These are phyloP conservation scores for Selaginella moellendorffii DNA, from an alignment of 75 land plant genomes.

Conservation along the genomic window DNA sequence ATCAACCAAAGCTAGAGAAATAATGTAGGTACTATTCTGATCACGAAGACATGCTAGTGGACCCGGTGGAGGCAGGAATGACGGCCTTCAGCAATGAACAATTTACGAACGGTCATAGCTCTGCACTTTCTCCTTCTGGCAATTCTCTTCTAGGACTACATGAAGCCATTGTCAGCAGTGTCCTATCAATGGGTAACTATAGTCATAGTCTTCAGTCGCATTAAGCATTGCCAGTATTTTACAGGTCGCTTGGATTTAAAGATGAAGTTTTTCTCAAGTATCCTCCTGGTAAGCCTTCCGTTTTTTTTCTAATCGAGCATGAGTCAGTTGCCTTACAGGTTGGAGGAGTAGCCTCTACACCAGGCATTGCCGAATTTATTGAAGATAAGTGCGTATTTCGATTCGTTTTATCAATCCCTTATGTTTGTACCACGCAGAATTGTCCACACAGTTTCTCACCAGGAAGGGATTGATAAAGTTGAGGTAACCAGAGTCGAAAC, in stretches of 20 bases:
- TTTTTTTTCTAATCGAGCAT: background rate
- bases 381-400: constrained; percentile 99
- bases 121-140: background rate
- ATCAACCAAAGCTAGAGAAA: background rate
- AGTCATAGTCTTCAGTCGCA: background rate
- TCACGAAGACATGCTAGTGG: constrained; percentile 17
- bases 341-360: constrained; percentile 76
- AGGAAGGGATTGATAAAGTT: constrained; percentile 84
- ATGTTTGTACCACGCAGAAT: constrained; percentile 72
- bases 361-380: constrained; percentile 57
- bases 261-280: constrained; percentile 74
- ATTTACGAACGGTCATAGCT: background rate
- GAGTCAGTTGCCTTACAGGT: constrained; percentile 24
- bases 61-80: too few relatives aligned
- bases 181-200: constrained; percentile 71
- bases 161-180: constrained; percentile 76
- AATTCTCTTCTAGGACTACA: constrained; percentile 38
- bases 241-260: constrained; percentile 86
- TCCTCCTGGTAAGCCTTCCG: constrained; percentile 51
- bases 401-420: too few relatives aligned
- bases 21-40: constrained; percentile 24
- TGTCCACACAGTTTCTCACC: constrained; percentile 66
- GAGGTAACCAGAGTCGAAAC: constrained; percentile 36
- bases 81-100: background rate
- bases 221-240: background rate